Base-by-base conservation (phyloP, 2,329 filamentous ascomycete genomes). In the Neoarthrinium moseri region DNA sequence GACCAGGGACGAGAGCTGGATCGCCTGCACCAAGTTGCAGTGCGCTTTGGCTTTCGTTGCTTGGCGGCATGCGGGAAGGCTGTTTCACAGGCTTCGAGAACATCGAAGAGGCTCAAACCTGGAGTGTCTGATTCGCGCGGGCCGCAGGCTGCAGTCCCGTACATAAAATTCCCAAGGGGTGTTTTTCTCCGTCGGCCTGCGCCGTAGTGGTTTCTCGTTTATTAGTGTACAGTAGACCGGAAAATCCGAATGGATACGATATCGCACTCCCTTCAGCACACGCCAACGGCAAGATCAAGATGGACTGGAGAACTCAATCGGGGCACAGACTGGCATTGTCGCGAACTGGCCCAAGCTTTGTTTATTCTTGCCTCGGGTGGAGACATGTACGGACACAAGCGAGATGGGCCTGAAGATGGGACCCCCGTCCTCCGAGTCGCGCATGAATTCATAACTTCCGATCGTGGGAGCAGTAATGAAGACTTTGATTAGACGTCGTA, bases 371-470 rank as follows among this genome's bases (percentile, higher is more conserved):
- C 10, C 10, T 35, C n/a, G n/a, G 32, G 32, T 11, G 32, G 7
- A 35, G 18, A 17, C 32, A 15, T 18, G 32, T 35, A 8, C 26
- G 17, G 32, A 35, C n/a, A n/a, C n/a, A n/a, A 17, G 32, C 32
- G 17, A 17, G 18, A 11, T 35, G 17, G n/a, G n/a, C n/a, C n/a
- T n/a, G n/a, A n/a, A n/a, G n/a, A n/a, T n/a, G n/a, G n/a, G n/a
- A n/a, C 10, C 10, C 10, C 32, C 17, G 7, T 35, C 21, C 30
- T 22, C 29, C 17, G 17, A 20, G 17, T 35, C 33, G 37, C 41
- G 41, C 41, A 44, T 44, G 41, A 44, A 44, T 20, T 35, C 30
- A 44, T 44, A 35, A 44, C 30, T 34, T 44, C 21, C 41, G 17
- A 44, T 35, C 35, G 17, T 44, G 32, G 29, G 27, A 34, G 24